Percentiles rank a stretch among this genome's conserved stretches.
Conservation (phyloP, 306 rosid species). For the Rosa multiflora region DNA sequence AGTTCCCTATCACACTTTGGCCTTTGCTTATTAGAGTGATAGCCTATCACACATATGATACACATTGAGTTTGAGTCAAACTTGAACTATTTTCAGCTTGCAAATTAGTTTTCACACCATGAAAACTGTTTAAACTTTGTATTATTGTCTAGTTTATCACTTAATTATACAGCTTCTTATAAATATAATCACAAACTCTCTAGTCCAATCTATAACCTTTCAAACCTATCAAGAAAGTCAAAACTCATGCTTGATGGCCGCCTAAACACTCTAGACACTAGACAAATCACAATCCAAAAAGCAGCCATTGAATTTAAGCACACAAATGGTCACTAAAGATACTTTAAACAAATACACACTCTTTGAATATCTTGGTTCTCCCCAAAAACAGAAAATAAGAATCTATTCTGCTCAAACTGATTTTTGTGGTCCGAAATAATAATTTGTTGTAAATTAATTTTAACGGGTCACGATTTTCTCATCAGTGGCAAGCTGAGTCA, state of each 20-base stretch:
- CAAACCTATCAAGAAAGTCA: constrained; percentile 1
- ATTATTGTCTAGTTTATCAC: background rate
- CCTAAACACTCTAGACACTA: background rate
- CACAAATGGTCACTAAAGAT: background rate
- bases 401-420: background rate
- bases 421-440: background rate
- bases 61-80: constrained; percentile 34
- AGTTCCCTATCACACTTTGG: background rate
- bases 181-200: background rate
- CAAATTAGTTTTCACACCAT: constrained; percentile 7
- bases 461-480: background rate
- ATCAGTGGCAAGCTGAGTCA: background rate
- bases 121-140: constrained; percentile 14
- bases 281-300: background rate
- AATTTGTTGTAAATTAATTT: background rate
- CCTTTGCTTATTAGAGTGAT: constrained; percentile 34
- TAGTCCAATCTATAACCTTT: background rate
- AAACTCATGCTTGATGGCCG: constrained; percentile 12
- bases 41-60: constrained; percentile 45
- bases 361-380: background rate
- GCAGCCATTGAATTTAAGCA: background rate
- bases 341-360: background rate
- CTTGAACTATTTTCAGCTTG: background rate
- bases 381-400: background rate
- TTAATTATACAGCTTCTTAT: background rate